Percentiles rank a stretch among this genome's conserved stretches.
Evolutionary conservation across 1,284 basidiomycete species (phyloP).

Genomic region (Rhodotorula mucilaginosa): DNA sequence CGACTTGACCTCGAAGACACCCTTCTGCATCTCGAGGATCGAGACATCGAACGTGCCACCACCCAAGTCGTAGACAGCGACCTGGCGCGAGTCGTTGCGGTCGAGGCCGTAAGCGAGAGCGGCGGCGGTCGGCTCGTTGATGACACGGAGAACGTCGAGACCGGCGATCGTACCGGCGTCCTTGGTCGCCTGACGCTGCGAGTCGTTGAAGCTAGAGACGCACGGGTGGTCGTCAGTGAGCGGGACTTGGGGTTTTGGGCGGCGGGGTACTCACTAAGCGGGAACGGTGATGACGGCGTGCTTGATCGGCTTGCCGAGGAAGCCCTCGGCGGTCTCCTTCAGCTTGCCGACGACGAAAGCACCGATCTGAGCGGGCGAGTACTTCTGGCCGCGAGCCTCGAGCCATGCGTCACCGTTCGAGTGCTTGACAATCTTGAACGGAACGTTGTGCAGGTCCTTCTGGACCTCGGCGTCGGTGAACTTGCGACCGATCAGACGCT

Average conservation of each 20-base stretch:
- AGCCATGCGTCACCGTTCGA: conserved; percentile 66
- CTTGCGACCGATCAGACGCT: conserved; percentile 93
- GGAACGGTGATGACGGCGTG: conserved; percentile 90
- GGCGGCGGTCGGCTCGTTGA: conserved; percentile 98
- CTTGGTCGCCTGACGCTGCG: conserved; percentile 97
- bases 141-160: conserved; percentile 93
- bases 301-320: conserved; percentile 89
- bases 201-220: conserved; percentile 76
- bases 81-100: conserved; percentile 73
- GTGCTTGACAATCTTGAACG: conserved; percentile 66
- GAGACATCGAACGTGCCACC: conserved; percentile 98
- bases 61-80: conserved; percentile 95
- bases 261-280: conserved; percentile 59
- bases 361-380: conserved; percentile 66
- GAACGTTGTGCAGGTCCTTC: conserved; percentile 68
- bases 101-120: conserved; percentile 96
- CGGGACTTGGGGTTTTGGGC: neutral
- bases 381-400: conserved; percentile 63
- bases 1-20: conserved; percentile 98
- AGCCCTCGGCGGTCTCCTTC: conserved; percentile 91
- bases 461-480: conserved; percentile 91
- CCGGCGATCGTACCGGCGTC: conserved; percentile 96
- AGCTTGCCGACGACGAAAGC: conserved; percentile 86
- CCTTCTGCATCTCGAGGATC: conserved; percentile 97
- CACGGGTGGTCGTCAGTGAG: neutral